phyloP scores from a whole-genome alignment of 306 rosid genomes.

The Fragaria nilgerrensis region DNA sequence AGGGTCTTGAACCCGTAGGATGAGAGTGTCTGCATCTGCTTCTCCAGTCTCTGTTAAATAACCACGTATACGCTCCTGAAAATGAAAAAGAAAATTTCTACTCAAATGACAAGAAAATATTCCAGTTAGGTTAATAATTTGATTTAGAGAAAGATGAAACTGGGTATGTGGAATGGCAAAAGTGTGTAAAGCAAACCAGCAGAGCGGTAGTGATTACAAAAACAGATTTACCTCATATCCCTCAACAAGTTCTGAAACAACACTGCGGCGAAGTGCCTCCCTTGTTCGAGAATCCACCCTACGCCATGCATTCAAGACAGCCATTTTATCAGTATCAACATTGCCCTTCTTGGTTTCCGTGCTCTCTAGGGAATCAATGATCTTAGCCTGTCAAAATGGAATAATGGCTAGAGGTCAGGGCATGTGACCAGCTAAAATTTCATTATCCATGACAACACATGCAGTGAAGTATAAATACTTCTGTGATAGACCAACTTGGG shows the following conservation, averaged over 20 bases:
- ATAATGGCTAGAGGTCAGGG: conserved; percentile 19
- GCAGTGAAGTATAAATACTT: neutral
- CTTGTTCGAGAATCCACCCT: conserved; percentile 78
- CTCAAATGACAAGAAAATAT: neutral
- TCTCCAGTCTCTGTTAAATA: conserved; percentile 49
- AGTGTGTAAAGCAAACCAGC: neutral
- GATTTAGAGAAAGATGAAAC: neutral
- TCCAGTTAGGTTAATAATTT: neutral
- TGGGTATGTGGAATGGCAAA: neutral
- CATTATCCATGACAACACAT: neutral
- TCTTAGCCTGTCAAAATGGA: conserved; percentile 52
- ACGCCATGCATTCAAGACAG: conserved; percentile 54
- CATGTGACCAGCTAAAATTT: conserved; percentile 3
- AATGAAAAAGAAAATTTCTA: neutral
- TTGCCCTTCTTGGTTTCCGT: conserved; percentile 52
- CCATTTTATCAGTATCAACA: conserved; percentile 57
- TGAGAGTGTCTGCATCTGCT: conserved; percentile 50
- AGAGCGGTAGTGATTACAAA: neutral
- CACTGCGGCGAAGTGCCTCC: conserved; percentile 88
- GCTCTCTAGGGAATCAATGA: conserved; percentile 51
- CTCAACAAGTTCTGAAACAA: conserved; percentile 61
- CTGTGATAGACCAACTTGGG: neutral
- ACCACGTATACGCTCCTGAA: conserved; percentile 57
- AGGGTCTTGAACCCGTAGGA: conserved; percentile 68
- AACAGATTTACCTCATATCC: conserved; percentile 66